phyloP scores from a whole-genome alignment of 208 protist species.

The Kentomonas sorsogonicus region DNA sequence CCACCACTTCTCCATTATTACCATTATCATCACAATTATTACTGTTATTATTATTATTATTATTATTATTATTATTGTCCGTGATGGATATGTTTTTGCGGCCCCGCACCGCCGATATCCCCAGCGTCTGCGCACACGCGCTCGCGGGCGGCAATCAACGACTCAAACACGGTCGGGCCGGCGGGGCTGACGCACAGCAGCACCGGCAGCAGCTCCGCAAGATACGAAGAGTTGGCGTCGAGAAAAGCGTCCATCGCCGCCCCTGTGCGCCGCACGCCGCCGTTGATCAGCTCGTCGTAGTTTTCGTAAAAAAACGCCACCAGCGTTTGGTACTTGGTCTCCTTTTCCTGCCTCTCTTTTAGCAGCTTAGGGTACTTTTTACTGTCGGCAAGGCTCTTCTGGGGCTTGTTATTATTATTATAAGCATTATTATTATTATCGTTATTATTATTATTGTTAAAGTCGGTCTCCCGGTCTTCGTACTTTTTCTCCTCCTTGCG shows the following conservation, averaged over 20 bases:
- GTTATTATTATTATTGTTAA: too few relatives aligned
- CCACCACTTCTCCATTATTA: too few relatives aligned
- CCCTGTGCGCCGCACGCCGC: conserved; percentile 28
- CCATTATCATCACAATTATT: too few relatives aligned
- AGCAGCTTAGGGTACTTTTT: conserved; percentile 43
- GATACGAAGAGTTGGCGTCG: conserved; percentile 28
- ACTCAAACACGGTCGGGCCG: conserved; percentile 20
- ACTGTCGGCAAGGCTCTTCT: conserved; percentile 32
- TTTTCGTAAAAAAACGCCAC: conserved; percentile 26
- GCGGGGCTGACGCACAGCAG: conserved; percentile 32
- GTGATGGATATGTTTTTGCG: too few relatives aligned
- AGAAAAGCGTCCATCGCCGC: conserved; percentile 48
- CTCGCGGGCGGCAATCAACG: conserved; percentile 18
- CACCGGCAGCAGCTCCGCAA: conserved; percentile 33
- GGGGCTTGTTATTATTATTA: too few relatives aligned
- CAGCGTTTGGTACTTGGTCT: conserved; percentile 21
- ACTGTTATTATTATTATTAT: too few relatives aligned
- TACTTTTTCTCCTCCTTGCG: conserved; percentile 53
- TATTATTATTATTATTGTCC: too few relatives aligned
- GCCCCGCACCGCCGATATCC: too few relatives aligned
- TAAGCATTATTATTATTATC: too few relatives aligned
- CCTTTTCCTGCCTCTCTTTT: conserved; percentile 14
- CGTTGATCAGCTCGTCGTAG: conserved; percentile 40
- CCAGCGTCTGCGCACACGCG: too few relatives aligned
- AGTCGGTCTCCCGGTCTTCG: conserved; percentile 14